Conservation (phyloP, 2,329 filamentous ascomycete genomes). For the Emmonsia crescens region DNA sequence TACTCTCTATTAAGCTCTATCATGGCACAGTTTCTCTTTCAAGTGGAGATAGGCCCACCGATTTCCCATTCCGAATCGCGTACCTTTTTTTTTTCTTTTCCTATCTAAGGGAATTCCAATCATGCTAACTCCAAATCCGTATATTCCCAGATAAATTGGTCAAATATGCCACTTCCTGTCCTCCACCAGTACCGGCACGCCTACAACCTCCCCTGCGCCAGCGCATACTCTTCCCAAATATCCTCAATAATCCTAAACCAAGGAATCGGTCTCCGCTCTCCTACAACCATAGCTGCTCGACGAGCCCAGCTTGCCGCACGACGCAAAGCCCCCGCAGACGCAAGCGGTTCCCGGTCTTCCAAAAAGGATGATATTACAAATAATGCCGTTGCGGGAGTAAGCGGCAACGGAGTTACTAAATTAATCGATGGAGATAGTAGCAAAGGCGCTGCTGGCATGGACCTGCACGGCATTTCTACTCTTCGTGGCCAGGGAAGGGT, state of each 20-base stretch:
- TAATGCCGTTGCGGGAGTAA: not conserved
- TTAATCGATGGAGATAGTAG: not conserved
- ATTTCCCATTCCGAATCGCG: not conserved
- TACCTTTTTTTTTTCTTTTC: not conserved
- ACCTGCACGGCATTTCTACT: not conserved
- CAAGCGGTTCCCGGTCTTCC: not conserved
- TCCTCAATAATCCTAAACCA: constrained; percentile 38
- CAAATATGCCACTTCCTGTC: constrained; percentile 32
- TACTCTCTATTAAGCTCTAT: not conserved
- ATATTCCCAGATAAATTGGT: constrained; percentile 31
- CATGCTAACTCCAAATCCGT: not conserved
- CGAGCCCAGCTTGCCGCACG: constrained; percentile 17
- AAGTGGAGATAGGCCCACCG: not conserved
- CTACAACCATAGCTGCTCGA: constrained; percentile 33
- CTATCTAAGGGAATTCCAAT: not conserved
- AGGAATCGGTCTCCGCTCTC: constrained; percentile 35
- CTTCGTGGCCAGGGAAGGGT: constrained; percentile 27
- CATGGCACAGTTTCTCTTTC: constrained; percentile 9
- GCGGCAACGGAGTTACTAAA: not conserved
- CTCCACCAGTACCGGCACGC: constrained; percentile 40
- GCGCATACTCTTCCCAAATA: constrained; percentile 34
- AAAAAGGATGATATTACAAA: constrained; percentile 1
- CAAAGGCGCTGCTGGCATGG: not conserved
- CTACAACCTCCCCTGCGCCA: constrained; percentile 36
- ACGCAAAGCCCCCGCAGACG: not conserved